Evolutionary conservation across 495 filamentous ascomycete genomes (phyloP).

Genomic region (Aspergillus bertholletiae): DNA sequence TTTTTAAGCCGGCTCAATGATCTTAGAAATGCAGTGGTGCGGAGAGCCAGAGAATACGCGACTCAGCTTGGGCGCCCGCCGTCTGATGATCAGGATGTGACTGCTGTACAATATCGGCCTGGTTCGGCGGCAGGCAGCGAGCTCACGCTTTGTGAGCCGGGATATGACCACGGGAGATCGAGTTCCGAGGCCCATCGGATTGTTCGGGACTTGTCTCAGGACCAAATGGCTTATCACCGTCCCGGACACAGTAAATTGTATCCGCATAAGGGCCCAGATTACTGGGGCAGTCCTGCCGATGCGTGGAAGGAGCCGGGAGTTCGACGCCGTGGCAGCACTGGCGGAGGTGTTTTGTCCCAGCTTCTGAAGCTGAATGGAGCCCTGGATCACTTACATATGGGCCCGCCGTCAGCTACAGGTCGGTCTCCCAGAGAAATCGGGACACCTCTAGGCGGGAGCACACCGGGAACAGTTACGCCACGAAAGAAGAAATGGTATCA

Average conservation of each 20-base stretch:
- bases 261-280: neutral
- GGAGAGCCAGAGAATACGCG: neutral
- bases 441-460: neutral
- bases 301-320: neutral
- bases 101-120: neutral
- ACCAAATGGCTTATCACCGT: neutral
- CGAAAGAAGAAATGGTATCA: constrained; percentile 38
- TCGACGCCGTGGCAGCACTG: constrained; percentile 21
- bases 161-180: neutral
- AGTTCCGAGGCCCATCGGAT: constrained; percentile 21
- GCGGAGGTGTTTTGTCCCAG: constrained; percentile 34
- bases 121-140: neutral
- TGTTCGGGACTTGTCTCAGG: constrained; percentile 18
- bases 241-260: neutral
- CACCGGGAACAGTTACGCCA: constrained; percentile 13
- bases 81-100: constrained; percentile 1
- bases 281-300: neutral
- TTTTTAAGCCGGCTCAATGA: neutral
- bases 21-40: neutral
- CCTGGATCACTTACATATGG: constrained; percentile 8
- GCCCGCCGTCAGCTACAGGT: neutral
- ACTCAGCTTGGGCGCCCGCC: constrained; percentile 7
- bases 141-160: neutral
- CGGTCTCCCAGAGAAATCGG: neutral
- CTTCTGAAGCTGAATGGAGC: constrained; percentile 26